These are phyloP conservation scores for Cladobotryum mycophilum DNA, from an alignment of 2,329 filamentous ascomycete genomes.

Conservation along the genomic window DNA sequence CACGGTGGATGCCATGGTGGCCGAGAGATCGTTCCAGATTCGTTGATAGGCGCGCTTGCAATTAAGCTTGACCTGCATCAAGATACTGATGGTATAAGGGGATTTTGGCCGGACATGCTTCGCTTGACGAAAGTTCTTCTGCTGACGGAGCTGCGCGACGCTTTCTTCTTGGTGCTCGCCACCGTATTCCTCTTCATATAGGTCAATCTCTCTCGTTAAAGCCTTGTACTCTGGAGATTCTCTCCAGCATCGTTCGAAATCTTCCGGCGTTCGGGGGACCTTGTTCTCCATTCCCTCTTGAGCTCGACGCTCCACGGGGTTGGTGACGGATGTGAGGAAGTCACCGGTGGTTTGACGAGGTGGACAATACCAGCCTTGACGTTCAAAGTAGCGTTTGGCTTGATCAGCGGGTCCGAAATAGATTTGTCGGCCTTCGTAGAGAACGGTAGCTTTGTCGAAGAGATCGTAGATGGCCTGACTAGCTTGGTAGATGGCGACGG, in stretches of 20 bases:
- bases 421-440: conserved; percentile 73
- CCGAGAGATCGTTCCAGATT: conserved; percentile 45
- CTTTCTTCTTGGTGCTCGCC: conserved; percentile 32
- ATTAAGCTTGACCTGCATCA: conserved; percentile 47
- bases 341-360: conserved; percentile 61
- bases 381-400: conserved; percentile 60
- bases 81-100: conserved; percentile 50
- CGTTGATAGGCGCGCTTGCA: conserved; percentile 46
- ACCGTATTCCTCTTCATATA: conserved; percentile 41
- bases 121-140: conserved; percentile 45
- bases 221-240: conserved; percentile 38
- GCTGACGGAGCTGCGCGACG: conserved; percentile 37
- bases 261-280: conserved; percentile 62
- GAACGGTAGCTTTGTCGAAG: conserved; percentile 68
- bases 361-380: conserved; percentile 63
- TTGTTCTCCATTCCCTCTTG: conserved; percentile 52
- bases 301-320: conserved; percentile 51
- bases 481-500: conserved; percentile 68
- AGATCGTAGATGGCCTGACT: conserved; percentile 62
- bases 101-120: conserved; percentile 49
- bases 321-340: conserved; percentile 64
- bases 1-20: conserved; percentile 38
- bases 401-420: conserved; percentile 60
- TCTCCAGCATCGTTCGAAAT: conserved; percentile 51
- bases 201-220: conserved; percentile 42